Evolutionary conservation across 2,329 filamentous ascomycete species (phyloP).

Genomic region (Beauveria pseudobassiana): DNA sequence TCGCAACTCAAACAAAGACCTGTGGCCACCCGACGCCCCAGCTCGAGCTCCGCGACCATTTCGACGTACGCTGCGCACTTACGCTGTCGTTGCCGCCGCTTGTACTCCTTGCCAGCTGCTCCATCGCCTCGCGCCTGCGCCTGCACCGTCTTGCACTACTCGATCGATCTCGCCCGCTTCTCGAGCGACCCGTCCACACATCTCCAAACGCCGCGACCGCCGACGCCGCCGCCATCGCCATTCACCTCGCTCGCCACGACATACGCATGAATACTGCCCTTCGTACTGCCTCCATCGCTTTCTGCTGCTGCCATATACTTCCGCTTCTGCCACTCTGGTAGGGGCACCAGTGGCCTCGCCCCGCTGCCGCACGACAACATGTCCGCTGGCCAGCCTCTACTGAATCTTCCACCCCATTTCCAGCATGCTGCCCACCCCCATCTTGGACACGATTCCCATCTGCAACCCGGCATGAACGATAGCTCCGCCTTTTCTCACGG

Average conservation of each 20-base stretch:
- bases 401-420: conserved; percentile 20
- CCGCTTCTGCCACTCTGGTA: conserved; percentile 7
- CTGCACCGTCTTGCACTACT: neutral
- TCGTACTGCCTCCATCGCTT: neutral
- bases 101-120: neutral
- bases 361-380: conserved; percentile 20
- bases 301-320: neutral
- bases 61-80: neutral
- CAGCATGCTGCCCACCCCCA: conserved; percentile 23
- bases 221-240: neutral
- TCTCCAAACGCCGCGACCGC: neutral
- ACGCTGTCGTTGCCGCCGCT: neutral
- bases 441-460: conserved; percentile 8
- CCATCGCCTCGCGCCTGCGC: neutral
- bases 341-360: conserved; percentile 2
- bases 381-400: conserved; percentile 22
- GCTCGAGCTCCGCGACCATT: neutral
- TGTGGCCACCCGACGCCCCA: neutral
- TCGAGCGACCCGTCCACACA: neutral
- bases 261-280: neutral
- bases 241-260: neutral
- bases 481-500: neutral
- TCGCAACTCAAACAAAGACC: neutral
- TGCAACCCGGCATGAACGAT: neutral
- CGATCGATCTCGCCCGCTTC: conserved; percentile 1